A percentile compares a stretch with the other conserved stretches of the same genome.
Conservation (phyloP, 148 eudicot genomes). For the Tetragonia tetragonoides region DNA sequence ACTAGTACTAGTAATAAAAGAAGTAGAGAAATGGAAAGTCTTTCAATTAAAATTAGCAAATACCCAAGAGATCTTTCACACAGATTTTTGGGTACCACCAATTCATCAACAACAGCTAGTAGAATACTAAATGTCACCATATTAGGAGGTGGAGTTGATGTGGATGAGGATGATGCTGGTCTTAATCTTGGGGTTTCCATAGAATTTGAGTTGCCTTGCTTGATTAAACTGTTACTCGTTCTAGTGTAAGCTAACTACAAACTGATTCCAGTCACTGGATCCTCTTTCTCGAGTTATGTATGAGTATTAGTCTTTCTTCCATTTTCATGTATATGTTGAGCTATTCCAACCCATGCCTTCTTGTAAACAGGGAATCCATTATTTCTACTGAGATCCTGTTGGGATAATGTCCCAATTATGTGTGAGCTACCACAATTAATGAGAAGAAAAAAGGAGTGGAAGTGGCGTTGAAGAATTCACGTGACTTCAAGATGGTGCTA, state of each 20-base stretch:
- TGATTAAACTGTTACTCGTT: neutral
- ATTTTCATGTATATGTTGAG: no score
- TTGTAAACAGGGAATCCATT: no score
- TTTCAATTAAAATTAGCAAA: constrained; percentile 47
- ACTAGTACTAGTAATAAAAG: constrained; percentile 16
- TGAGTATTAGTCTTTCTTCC: no score
- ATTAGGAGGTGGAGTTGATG: constrained; percentile 22
- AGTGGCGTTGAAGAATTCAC: no score
- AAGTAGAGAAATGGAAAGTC: constrained; percentile 46
- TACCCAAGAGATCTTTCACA: constrained; percentile 62
- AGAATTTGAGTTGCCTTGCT: neutral
- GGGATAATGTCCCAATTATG: no score
- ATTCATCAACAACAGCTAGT: neutral
- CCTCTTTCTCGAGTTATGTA: neutral
- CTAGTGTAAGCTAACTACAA: neutral
- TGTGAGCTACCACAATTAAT: no score
- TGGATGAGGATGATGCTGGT: constrained; percentile 44
- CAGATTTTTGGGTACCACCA: constrained; percentile 42
- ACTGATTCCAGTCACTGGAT: neutral
- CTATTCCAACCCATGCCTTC: no score
- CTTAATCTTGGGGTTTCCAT: constrained; percentile 69
- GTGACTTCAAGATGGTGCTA: no score
- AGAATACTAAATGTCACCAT: constrained; percentile 19
- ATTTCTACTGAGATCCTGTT: no score
- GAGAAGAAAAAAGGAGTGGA: no score